These are phyloP conservation scores for Suhomyces maxii DNA, from an alignment of 1,139 yeast species.

Conservation along the genomic window DNA sequence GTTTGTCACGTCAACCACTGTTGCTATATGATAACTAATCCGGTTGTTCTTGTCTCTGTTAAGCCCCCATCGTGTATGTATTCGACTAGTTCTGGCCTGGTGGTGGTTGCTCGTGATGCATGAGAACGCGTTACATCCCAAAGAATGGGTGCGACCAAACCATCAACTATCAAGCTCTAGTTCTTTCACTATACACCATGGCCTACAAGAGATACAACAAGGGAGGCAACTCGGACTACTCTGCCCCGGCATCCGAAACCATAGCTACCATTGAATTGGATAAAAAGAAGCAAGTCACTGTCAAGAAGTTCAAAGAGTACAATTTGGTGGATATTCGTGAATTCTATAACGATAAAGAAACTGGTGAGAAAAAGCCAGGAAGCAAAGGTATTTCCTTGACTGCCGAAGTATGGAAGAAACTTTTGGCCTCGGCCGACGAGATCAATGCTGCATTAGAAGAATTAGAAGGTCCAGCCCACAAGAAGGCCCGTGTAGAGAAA, in stretches of 20 bases:
- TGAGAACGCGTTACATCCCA: no score
- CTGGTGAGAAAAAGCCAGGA: constrained; percentile 69
- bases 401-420: constrained; percentile 62
- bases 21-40: no score
- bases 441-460: constrained; percentile 60
- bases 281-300: constrained; percentile 67
- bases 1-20: no score
- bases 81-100: no score
- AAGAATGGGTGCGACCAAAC: not conserved
- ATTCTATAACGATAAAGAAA: constrained; percentile 62
- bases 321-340: constrained; percentile 80
- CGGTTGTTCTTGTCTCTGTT: no score
- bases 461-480: constrained; percentile 21
- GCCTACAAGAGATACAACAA: constrained; percentile 13
- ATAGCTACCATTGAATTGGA: constrained; percentile 42
- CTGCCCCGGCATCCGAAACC: not conserved
- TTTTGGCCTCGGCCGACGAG: constrained; percentile 52
- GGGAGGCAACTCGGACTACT: not conserved
- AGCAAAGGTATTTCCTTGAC: constrained; percentile 83
- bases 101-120: no score
- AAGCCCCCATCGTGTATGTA: no score
- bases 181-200: constrained; percentile 6
- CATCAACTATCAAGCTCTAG: not conserved
- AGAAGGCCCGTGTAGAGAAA: constrained; percentile 7
- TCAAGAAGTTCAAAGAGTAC: constrained; percentile 64